Evolutionary conservation across 352 stramenopile genomes (phyloP).

Genomic region (Pythium chondricola): DNA sequence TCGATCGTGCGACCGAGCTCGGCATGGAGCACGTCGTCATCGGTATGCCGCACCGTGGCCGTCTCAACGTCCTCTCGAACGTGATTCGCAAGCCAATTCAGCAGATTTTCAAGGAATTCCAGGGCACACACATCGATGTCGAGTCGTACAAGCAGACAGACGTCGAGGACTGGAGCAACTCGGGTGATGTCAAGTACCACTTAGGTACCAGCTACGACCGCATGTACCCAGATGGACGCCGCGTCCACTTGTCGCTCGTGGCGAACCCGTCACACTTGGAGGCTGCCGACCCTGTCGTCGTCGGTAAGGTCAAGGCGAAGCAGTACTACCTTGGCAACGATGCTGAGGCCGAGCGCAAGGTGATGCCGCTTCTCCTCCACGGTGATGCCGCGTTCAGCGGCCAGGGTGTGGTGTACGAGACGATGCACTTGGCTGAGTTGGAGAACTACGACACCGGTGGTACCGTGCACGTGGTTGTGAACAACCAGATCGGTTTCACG

Average conservation of each 20-base stretch:
- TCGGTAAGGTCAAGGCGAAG: constrained; percentile 94
- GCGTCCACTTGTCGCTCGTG: constrained; percentile 83
- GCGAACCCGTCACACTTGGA: constrained; percentile 99
- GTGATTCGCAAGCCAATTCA: constrained; percentile 96
- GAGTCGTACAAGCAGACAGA: constrained; percentile 80
- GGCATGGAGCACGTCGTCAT: constrained; percentile 97
- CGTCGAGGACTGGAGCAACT: constrained; percentile 84
- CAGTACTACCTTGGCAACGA: constrained; percentile 82
- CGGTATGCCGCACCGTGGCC: constrained; percentile 97
- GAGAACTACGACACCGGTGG: constrained; percentile 95
- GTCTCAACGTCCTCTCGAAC: constrained; percentile 98
- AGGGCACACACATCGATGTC: constrained; percentile 93
- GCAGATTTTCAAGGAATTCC: constrained; percentile 90
- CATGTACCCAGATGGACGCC: constrained; percentile 55
- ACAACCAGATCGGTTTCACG: constrained; percentile 99
- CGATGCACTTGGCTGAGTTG: constrained; percentile 82
- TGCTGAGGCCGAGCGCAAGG: constrained; percentile 57
- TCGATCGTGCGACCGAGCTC: constrained; percentile 93
- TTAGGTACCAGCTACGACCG: constrained; percentile 73
- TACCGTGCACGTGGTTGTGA: constrained; percentile 99
- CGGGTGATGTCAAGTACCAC: constrained; percentile 85
- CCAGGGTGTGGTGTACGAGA: constrained; percentile 76
- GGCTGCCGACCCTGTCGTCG: constrained; percentile 97
- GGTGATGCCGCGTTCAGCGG: constrained; percentile 92
- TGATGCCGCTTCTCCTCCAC: constrained; percentile 97